phyloP scores from a whole-genome alignment of 2,329 filamentous ascomycete species.

The Diplodia mutila region DNA sequence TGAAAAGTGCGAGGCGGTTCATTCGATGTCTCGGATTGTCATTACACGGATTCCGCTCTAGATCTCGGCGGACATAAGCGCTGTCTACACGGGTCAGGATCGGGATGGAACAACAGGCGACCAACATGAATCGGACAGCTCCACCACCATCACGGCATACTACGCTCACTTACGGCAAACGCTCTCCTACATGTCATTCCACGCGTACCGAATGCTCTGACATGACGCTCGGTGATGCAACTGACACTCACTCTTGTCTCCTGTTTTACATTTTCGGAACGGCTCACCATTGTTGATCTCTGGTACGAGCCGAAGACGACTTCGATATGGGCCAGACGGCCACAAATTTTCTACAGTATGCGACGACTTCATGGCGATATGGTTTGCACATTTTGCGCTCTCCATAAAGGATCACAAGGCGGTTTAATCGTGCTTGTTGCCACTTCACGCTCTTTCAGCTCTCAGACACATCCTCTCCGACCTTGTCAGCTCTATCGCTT shows the following conservation, averaged over 20 bases:
- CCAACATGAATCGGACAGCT: constrained; percentile 1
- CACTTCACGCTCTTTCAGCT: not conserved
- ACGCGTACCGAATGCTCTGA: constrained; percentile 2
- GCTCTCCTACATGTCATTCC: not conserved
- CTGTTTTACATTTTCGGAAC: not conserved
- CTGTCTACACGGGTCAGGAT: not conserved
- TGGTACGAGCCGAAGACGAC: not conserved
- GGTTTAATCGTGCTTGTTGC: not conserved
- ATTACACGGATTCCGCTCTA: constrained; percentile 2
- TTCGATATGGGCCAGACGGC: not conserved
- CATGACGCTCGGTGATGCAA: not conserved
- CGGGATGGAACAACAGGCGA: not conserved
- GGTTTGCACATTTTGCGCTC: not conserved
- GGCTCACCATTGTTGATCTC: not conserved
- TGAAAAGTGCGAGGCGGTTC: constrained; percentile 4
- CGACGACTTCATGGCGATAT: not conserved
- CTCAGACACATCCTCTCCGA: not conserved
- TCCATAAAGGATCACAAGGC: not conserved
- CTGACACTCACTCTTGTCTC: not conserved
- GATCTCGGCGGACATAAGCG: not conserved
- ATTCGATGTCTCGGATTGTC: constrained; percentile 14
- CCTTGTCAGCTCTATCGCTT: not conserved
- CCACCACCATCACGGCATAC: not conserved
- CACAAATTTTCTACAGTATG: not conserved
- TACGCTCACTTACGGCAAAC: constrained; percentile 3